Conservation (phyloP, 495 filamentous ascomycete genomes). For the Xylaria cubensis region DNA sequence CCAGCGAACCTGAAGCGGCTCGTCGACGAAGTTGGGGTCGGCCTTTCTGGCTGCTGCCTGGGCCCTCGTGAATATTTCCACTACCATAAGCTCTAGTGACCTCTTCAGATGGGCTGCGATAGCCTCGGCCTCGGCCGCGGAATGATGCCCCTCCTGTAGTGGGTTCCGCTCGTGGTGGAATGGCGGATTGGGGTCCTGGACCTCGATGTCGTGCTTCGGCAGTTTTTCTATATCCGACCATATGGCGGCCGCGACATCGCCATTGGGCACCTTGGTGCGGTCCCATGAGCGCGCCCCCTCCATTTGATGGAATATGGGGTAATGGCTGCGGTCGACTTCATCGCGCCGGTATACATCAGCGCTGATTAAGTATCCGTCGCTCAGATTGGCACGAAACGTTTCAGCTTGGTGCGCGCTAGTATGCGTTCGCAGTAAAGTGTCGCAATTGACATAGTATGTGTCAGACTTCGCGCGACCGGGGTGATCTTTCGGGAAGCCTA, state of each 20-base stretch:
- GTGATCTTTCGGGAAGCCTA: conserved; percentile 90
- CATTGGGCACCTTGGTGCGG: conserved; percentile 61
- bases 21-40: conserved; percentile 54
- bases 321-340: conserved; percentile 92
- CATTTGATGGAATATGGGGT: conserved; percentile 99
- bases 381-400: conserved; percentile 75
- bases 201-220: conserved; percentile 73
- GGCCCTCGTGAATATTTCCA: conserved; percentile 84
- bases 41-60: conserved; percentile 66
- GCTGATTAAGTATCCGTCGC: conserved; percentile 83
- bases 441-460: conserved; percentile 92
- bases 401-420: conserved; percentile 92
- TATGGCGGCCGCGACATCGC: conserved; percentile 68
- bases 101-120: conserved; percentile 86
- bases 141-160: conserved; percentile 74
- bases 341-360: conserved; percentile 98
- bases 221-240: conserved; percentile 69
- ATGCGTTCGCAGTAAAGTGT: conserved; percentile 88
- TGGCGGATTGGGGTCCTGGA: conserved; percentile 85
- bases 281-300: conserved; percentile 94
- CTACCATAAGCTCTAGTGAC: conserved; percentile 86
- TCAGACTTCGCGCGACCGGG: conserved; percentile 86
- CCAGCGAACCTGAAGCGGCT: conserved; percentile 88
- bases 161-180: conserved; percentile 83
- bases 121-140: conserved; percentile 77